These are phyloP conservation scores for Lepidopterella palustris DNA, from an alignment of 495 filamentous ascomycete genomes.

Conservation along the genomic window DNA sequence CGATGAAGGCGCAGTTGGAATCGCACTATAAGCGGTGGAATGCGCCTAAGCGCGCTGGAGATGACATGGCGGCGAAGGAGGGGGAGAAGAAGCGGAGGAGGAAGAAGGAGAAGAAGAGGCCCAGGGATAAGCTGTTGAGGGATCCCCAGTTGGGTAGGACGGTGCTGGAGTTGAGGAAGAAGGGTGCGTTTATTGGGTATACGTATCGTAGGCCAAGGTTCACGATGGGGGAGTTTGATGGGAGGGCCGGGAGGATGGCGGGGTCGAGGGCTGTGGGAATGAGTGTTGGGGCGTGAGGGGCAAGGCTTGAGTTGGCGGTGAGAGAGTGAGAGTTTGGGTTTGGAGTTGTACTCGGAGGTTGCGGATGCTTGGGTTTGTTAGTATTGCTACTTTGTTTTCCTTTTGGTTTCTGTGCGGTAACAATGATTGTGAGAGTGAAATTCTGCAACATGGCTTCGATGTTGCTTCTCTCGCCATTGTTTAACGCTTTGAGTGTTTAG, in stretches of 20 bases:
- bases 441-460: too few relatives aligned
- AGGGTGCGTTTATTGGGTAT: constrained; percentile 82
- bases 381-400: too few relatives aligned
- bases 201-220: constrained; percentile 60
- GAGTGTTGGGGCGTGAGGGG: too few relatives aligned
- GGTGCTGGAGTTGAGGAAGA: constrained; percentile 71
- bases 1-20: background rate
- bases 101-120: constrained; percentile 57
- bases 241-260: constrained; percentile 11
- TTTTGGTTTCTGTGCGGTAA: too few relatives aligned
- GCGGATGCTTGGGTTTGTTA: too few relatives aligned
- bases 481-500: too few relatives aligned
- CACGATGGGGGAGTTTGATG: constrained; percentile 20
- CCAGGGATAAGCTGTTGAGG: constrained; percentile 71
- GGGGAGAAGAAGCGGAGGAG: constrained; percentile 33
- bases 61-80: constrained; percentile 21
- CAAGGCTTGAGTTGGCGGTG: too few relatives aligned
- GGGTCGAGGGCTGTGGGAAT: constrained; percentile 7
- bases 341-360: too few relatives aligned
- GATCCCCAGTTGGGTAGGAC: constrained; percentile 56
- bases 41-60: constrained; percentile 27
- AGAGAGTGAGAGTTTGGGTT: too few relatives aligned
- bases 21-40: background rate
- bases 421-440: too few relatives aligned
- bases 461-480: too few relatives aligned